Evolutionary conservation across 108 stramenopile genomes (phyloP), one percentile per base, ranked within the genome.

Genomic region (Cyclotella distinguenda): DNA sequence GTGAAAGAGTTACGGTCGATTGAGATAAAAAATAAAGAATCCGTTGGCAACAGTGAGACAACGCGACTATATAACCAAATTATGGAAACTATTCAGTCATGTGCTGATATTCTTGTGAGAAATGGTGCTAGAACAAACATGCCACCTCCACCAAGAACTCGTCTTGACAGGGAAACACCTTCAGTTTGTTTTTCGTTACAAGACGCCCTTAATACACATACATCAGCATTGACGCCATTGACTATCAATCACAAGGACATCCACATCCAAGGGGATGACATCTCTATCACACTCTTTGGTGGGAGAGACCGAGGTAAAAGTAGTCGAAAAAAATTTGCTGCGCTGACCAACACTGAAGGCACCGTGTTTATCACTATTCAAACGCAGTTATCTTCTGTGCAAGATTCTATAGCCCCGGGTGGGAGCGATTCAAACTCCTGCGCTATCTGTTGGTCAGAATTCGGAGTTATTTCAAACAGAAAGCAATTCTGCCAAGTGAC

Each of bases 391-490:
- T 66, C 64, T 28, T 39, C 66, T 16, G 40, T 82, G 40, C 43
- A 68, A 27, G 83, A 93, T 39, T 85, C 81, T 8, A 39, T 53
- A 26, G 80, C 61, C 27, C 80, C 87, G 16, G 91, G 91, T 52
- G 91, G 91, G 10, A 86, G 78, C 31, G 82, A 87, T 51, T 78
- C 76, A 13, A 82, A 77, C 32, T 82, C 81, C 27, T 93, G 92
- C 56, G 86, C 92, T 9, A 83, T 93, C 31, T 93, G 92, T 49
- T 93, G 92, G 92, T 84, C 74, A 34, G 70, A 60, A 16, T 93
- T 93, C 62, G 92, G 92, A 32, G 48, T 77, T 16, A 66, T 93
- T 30, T 75, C 65, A 22, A 91, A 91, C 56, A 84, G 89, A 19
- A 86, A 87, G 28, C 89, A 93, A 47, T 43, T 76, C 19, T 93